Percentiles rank a stretch among this genome's conserved stretches.
Evolutionary conservation across 2,329 filamentous ascomycete species (phyloP).

Genomic region (Dryadomyces sulphureus): DNA sequence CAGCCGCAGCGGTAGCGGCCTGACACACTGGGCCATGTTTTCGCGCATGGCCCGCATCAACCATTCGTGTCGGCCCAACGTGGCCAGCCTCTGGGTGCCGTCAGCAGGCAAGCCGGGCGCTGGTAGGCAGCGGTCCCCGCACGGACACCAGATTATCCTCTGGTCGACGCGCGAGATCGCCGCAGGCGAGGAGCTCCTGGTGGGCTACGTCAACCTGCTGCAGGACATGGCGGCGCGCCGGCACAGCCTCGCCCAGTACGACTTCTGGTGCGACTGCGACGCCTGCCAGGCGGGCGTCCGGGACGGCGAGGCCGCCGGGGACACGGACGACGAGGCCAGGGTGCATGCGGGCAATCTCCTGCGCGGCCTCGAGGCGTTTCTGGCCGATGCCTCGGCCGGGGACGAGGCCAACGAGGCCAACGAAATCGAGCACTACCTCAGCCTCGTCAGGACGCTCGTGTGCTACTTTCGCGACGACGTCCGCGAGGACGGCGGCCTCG

Average conservation of each 20-base stretch:
- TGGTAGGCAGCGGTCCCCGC: slow-evolving; percentile 14
- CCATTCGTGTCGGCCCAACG: slow-evolving; percentile 23
- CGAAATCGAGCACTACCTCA: neutral
- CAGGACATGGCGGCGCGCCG: slow-evolving; percentile 15
- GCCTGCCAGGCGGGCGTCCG: neutral
- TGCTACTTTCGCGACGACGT: slow-evolving; percentile 10
- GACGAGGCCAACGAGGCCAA: neutral
- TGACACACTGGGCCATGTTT: slow-evolving; percentile 15
- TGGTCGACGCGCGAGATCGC: slow-evolving; percentile 18
- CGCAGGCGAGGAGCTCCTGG: slow-evolving; percentile 20
- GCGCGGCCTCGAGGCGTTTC: slow-evolving; percentile 15
- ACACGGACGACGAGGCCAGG: slow-evolving; percentile 12
- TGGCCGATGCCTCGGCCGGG: neutral
- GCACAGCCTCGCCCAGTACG: slow-evolving; percentile 3
- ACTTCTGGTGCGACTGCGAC: slow-evolving; percentile 6
- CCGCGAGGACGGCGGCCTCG: slow-evolving; percentile 6
- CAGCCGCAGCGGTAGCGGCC: neutral
- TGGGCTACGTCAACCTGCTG: slow-evolving; percentile 20
- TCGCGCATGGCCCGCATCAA: slow-evolving; percentile 21
- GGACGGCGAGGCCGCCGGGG: neutral
- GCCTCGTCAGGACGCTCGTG: slow-evolving; percentile 11
- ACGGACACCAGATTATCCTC: slow-evolving; percentile 14
- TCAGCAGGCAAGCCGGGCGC: neutral
- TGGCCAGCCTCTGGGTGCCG: slow-evolving; percentile 17
- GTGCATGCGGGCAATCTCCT: slow-evolving; percentile 17